Percentiles rank a stretch among this genome's conserved stretches.
Conservation (phyloP, 192 early-diverging fungal species). For the Rhizoclosmatium globosum region DNA sequence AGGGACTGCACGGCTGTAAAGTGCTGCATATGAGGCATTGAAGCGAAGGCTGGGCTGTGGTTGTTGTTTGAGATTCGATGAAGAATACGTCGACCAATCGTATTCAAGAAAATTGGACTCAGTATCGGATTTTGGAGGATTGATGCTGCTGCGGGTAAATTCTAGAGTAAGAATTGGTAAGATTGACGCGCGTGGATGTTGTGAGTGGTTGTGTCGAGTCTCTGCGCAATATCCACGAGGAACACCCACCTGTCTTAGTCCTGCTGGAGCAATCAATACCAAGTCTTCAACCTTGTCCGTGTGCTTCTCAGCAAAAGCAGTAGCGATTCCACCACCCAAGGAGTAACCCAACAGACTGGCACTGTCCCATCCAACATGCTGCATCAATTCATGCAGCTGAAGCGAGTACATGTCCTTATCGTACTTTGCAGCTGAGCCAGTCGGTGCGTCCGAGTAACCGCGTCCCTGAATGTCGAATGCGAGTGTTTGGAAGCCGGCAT, state of each 20-base stretch:
- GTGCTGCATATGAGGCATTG: not conserved
- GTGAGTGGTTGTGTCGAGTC: too few relatives aligned
- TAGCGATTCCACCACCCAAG: slow-evolving; percentile 59
- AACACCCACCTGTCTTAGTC: slow-evolving; percentile 39
- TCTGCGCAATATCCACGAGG: too few relatives aligned
- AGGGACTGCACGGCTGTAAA: slow-evolving; percentile 10
- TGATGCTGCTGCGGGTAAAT: not conserved
- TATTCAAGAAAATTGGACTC: not conserved
- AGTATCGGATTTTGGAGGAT: not conserved
- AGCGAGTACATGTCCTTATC: slow-evolving; percentile 46
- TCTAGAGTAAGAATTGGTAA: not conserved
- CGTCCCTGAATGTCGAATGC: slow-evolving; percentile 60
- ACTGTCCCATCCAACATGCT: slow-evolving; percentile 54
- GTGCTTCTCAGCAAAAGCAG: slow-evolving; percentile 49
- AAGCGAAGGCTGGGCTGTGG: not conserved
- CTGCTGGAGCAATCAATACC: slow-evolving; percentile 57
- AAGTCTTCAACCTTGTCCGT: slow-evolving; percentile 52
- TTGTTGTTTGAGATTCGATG: not conserved
- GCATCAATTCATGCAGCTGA: slow-evolving; percentile 53
- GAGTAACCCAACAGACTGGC: slow-evolving; percentile 52
- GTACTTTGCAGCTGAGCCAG: slow-evolving; percentile 27
- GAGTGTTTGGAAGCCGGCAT: slow-evolving; percentile 50
- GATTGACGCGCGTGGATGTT: too few relatives aligned
- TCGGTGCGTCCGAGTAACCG: slow-evolving; percentile 56
- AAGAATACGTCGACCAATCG: not conserved